Conservation (phyloP, 2,329 filamentous ascomycete species). For the Colletotrichum chlorophyti region DNA sequence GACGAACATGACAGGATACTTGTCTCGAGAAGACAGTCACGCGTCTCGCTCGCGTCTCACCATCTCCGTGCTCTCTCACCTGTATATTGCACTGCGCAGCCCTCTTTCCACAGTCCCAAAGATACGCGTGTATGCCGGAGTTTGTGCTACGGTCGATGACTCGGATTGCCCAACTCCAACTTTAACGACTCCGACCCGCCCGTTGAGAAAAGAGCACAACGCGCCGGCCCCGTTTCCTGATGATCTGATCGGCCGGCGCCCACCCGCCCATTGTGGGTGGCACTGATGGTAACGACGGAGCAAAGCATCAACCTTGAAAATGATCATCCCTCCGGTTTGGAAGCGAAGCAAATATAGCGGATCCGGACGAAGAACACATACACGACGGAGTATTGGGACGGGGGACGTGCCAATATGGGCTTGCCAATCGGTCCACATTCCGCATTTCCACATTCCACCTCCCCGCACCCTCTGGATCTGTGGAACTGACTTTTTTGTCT, state of each 20-base stretch:
- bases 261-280: no score
- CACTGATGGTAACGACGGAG: neutral
- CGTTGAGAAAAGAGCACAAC: constrained; percentile 10
- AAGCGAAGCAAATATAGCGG: constrained; percentile 15
- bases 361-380: constrained; percentile 20
- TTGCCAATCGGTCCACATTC: constrained; percentile 12
- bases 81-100: neutral
- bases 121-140: no score
- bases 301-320: constrained; percentile 7
- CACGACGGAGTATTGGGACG: constrained; percentile 1
- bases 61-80: neutral
- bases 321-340: neutral
- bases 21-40: neutral
- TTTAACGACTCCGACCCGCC: no score
- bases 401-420: neutral
- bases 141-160: no score
- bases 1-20: no score
- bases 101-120: no score
- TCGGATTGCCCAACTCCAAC: no score
- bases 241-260: constrained; percentile 22
- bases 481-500: no score
- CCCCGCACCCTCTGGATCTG: constrained; percentile 1
- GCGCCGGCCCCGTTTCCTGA: constrained; percentile 9
- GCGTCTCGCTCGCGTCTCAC: constrained; percentile 26
- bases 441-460: neutral